Evolutionary conservation across 225 moss, liverwort and hornwort genomes (phyloP).

Genomic region (Pleurozium schreberi): DNA sequence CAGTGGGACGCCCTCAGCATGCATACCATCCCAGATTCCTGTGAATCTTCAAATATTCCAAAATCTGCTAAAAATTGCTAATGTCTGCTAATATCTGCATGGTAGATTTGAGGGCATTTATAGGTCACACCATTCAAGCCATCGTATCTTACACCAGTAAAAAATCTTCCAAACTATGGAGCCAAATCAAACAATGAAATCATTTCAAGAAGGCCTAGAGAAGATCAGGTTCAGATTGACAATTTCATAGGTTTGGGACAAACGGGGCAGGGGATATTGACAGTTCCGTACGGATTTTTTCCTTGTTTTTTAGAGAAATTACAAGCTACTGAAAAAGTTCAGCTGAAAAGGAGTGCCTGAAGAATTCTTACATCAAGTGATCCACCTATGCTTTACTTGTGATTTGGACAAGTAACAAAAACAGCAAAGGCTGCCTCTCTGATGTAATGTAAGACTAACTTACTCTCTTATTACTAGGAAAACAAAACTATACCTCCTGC

Average conservation of each 20-base stretch:
- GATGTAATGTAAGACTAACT: too few relatives aligned
- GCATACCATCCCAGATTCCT: neutral
- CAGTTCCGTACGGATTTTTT: neutral
- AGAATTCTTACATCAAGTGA: neutral
- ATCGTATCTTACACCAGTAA: too few relatives aligned
- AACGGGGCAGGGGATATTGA: neutral
- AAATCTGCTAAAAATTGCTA: neutral
- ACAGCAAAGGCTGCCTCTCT: neutral
- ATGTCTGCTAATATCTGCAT: neutral
- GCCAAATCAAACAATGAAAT: too few relatives aligned
- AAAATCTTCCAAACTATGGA: neutral
- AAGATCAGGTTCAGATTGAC: too few relatives aligned
- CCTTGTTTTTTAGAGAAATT: neutral
- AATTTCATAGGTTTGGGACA: neutral
- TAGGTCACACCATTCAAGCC: too few relatives aligned
- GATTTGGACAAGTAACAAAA: neutral
- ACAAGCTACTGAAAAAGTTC: neutral
- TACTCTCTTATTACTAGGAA: neutral
- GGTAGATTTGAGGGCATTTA: neutral
- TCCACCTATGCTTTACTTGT: neutral
- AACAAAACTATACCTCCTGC: neutral
- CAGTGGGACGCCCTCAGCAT: fast-evolving
- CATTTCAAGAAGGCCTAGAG: neutral
- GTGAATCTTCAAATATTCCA: neutral
- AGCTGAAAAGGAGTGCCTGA: neutral